Evolutionary conservation across 768 basidiomycete species (phyloP).

Genomic region (Hydnomerulius pinastri): DNA sequence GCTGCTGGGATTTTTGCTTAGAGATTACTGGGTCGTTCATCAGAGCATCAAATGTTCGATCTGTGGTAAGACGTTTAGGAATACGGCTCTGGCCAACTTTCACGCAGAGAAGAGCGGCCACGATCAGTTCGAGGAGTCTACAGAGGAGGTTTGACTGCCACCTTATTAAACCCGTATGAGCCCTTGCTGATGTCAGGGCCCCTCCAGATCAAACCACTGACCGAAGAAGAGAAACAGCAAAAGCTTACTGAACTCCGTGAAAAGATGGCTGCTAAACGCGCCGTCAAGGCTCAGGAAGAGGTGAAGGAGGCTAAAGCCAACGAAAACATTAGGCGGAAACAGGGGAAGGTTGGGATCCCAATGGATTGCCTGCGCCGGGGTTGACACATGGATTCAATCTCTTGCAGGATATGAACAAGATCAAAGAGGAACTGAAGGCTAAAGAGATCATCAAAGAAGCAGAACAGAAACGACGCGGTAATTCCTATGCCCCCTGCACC

Average conservation of each 20-base stretch:
- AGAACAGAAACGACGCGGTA: constrained; percentile 78
- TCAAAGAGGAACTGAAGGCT: constrained; percentile 74
- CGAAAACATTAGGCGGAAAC: constrained; percentile 81
- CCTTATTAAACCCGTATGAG: too few species aligned
- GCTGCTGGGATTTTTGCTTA: not conserved
- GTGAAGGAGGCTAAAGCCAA: constrained; percentile 71
- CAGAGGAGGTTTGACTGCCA: constrained; percentile 75
- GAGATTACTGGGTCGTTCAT: too few species aligned
- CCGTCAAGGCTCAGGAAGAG: constrained; percentile 70
- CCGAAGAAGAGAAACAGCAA: constrained; percentile 88
- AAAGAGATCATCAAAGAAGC: constrained; percentile 86
- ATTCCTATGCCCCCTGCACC: not conserved
- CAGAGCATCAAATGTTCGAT: constrained; percentile 83
- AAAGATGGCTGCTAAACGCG: constrained; percentile 82
- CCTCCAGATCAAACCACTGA: constrained; percentile 86
- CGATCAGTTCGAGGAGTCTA: constrained; percentile 93
- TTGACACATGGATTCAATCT: not conserved
- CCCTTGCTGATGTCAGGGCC: too few species aligned
- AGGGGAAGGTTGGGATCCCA: constrained; percentile 62
- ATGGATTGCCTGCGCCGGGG: not conserved
- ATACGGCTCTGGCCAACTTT: constrained; percentile 85
- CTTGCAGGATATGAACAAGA: constrained; percentile 62
- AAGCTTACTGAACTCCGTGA: constrained; percentile 77
- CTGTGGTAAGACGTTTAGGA: constrained; percentile 85
- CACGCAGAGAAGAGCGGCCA: constrained; percentile 97